Evolutionary conservation across 83 land plant genomes (phyloP).

Genomic region (Isoetes engelmannii): DNA sequence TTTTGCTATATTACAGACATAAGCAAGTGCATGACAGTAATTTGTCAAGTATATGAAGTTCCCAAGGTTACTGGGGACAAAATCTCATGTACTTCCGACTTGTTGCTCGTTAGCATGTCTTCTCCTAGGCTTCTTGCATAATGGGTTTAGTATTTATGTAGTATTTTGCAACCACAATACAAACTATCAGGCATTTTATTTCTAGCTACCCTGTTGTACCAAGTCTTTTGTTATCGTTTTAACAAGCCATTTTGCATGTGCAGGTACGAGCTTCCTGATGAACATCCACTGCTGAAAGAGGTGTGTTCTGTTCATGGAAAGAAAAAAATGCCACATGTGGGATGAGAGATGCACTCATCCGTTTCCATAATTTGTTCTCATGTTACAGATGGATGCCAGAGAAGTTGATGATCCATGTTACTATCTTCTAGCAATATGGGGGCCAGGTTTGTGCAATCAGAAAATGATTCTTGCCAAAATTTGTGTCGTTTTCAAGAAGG

Average conservation of each 20-base stretch:
- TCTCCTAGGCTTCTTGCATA: no score
- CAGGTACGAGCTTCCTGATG: slow-evolving; percentile 84
- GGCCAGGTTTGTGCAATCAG: slow-evolving; percentile 52
- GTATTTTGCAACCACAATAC: no score
- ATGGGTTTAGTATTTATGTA: no score
- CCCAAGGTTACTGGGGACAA: no score
- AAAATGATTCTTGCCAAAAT: neutral
- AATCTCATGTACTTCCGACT: no score
- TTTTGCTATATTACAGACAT: neutral
- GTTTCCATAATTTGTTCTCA: neutral
- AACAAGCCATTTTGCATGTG: slow-evolving; percentile 2
- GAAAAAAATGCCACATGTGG: neutral
- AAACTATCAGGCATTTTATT: no score
- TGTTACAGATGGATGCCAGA: slow-evolving; percentile 52
- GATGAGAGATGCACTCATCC: neutral
- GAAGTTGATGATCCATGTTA: slow-evolving; percentile 85
- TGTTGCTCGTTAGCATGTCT: no score
- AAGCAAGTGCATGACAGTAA: neutral
- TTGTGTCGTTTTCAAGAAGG: slow-evolving; percentile 7
- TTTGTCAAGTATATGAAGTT: no score
- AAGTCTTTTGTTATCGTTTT: no score
- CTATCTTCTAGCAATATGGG: slow-evolving; percentile 93
- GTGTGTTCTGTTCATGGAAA: slow-evolving; percentile 22
- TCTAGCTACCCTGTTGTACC: no score
- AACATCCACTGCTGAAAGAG: slow-evolving; percentile 52